Evolutionary conservation across 441 rosid genomes (phyloP).

Genomic region (Adansonia rubrostipa): DNA sequence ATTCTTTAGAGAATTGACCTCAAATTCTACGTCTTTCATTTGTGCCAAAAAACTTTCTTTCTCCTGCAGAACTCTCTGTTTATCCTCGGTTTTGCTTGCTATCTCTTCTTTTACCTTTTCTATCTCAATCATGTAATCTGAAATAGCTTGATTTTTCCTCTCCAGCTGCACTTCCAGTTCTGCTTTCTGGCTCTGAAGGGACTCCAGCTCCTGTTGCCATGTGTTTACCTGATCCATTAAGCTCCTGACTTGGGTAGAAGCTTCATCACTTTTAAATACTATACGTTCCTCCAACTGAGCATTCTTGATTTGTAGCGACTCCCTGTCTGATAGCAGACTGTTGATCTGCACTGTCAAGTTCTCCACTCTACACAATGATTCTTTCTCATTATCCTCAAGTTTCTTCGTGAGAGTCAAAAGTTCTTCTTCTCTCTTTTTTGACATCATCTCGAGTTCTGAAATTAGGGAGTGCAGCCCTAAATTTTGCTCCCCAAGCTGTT

Average conservation of each 20-base stretch:
- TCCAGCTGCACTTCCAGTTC: slow-evolving; percentile 60
- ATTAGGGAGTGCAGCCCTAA: slow-evolving; percentile 44
- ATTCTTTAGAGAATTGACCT: no score
- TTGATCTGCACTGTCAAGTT: slow-evolving; percentile 53
- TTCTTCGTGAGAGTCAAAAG: slow-evolving; percentile 48
- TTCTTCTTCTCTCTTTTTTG: slow-evolving; percentile 53
- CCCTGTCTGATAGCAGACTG: slow-evolving; percentile 39
- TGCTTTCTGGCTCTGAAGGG: slow-evolving; percentile 52
- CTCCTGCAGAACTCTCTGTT: slow-evolving; percentile 43
- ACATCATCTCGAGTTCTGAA: slow-evolving; percentile 53
- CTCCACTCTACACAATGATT: slow-evolving; percentile 55
- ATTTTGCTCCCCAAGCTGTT: slow-evolving; percentile 55
- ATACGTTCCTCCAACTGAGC: slow-evolving; percentile 54
- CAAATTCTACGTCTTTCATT: slow-evolving; percentile 37
- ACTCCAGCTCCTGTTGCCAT: slow-evolving; percentile 57
- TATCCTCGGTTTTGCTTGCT: slow-evolving; percentile 23
- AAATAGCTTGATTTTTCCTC: slow-evolving; percentile 51
- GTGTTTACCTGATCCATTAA: slow-evolving; percentile 43
- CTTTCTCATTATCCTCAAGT: slow-evolving; percentile 56
- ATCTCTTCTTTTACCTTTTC: slow-evolving; percentile 58
- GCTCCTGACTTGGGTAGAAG: slow-evolving; percentile 43
- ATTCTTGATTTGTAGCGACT: slow-evolving; percentile 43
- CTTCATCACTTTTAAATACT: slow-evolving; percentile 45
- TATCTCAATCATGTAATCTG: slow-evolving; percentile 51
- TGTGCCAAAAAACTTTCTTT: slow-evolving; percentile 47